These are phyloP conservation scores for Carallia pectinifolia DNA, from an alignment of 345 rosid species.

Conservation along the genomic window DNA sequence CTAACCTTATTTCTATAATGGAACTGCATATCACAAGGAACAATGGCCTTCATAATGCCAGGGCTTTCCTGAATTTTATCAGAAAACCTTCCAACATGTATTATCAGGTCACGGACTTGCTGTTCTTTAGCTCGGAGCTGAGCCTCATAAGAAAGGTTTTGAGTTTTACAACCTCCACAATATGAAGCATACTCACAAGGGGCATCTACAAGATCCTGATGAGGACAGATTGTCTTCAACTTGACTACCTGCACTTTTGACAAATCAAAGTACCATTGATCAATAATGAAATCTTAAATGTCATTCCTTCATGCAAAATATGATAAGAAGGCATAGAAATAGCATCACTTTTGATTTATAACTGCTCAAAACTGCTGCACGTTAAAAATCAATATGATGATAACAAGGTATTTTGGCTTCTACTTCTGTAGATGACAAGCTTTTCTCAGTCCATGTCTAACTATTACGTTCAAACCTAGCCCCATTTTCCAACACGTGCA, in stretches of 20 bases:
- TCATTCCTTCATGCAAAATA: neutral
- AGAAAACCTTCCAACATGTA: slow-evolving; percentile 71
- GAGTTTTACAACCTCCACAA: slow-evolving; percentile 91
- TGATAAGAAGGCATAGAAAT: neutral
- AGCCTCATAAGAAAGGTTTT: slow-evolving; percentile 76
- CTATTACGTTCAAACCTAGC: no score
- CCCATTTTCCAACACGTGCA: no score
- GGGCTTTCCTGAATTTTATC: slow-evolving; percentile 39
- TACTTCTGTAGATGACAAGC: no score
- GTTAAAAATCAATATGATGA: no score
- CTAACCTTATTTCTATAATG: slow-evolving; percentile 87
- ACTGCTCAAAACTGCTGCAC: no score
- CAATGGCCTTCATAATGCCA: slow-evolving; percentile 64
- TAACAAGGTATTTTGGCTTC: no score
- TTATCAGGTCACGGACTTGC: slow-evolving; percentile 64
- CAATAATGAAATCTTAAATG: neutral
- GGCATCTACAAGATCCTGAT: slow-evolving; percentile 69
- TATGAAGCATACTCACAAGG: slow-evolving; percentile 87
- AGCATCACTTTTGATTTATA: neutral
- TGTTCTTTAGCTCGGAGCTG: slow-evolving; percentile 83
- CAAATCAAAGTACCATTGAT: slow-evolving; percentile 5
- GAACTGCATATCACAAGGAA: slow-evolving; percentile 77
- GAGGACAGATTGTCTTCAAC: slow-evolving; percentile 70
- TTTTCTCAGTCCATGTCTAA: no score
- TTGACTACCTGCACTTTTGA: slow-evolving; percentile 52